Evolutionary conservation across 2,329 filamentous ascomycete species (phyloP), one percentile per base, ranked within the genome.

Genomic region (Colletotrichum costaricense): DNA sequence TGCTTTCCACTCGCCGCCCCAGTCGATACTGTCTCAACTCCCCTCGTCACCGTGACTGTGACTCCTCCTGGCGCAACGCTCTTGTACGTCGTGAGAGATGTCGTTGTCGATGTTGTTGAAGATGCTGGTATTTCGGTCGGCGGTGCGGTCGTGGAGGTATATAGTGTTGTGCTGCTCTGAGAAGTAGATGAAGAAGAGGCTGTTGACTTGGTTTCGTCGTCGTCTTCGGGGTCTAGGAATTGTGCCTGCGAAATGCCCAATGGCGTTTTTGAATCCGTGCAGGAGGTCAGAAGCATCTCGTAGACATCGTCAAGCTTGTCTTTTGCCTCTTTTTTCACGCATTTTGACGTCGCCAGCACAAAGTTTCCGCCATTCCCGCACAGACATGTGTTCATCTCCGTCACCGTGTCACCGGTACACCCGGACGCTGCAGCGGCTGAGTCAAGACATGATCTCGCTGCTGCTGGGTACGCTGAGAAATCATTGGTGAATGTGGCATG

Each of bases 341-440:
- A 90, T 12, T 74, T 75, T 3, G 88, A 88, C 2, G 86, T 78
- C 33, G 82, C 81, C 42, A 82, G 84, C 70, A 90, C 80, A 77
- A 89, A 90, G 76, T 85, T 81, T 65, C 85, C 85, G 24, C 71
- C 71, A 22, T 73, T 73, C 19, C 71, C 71, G 49, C 71, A 73
- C 0, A 73, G 60, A 28, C 71, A 73, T 30, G 57, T 52, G 11
- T 73, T 73, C 67, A 73, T 73, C 22, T 73, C 55, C 7, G 49
- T 11, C 26, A 73, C 71, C 46, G 71, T 73, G 35, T 62, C 42
- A 22, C 71, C 71, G 46, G 60, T 62, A 49, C 71, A 73, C 9
- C 67, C 67, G 49, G 71, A 73, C 62, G 71, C 28, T 12, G 67
- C 56, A 2, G 67, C 71, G 5, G 71, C 71, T 6, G 33, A 35